Evolutionary conservation across 78 protist species (phyloP).

Genomic region (Polysphondylium violaceum): DNA sequence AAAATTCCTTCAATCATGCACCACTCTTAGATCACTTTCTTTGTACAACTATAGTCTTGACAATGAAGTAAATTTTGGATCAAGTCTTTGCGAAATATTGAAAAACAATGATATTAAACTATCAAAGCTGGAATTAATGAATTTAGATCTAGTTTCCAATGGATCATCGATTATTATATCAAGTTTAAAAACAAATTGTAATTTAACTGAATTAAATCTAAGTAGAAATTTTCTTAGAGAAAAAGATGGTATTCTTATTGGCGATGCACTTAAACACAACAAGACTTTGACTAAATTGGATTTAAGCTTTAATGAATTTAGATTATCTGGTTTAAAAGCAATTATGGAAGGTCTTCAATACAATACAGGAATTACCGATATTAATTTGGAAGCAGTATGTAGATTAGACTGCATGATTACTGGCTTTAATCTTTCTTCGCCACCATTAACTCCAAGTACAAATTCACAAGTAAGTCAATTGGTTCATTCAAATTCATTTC

Average conservation of each 20-base stretch:
- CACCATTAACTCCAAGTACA: conserved; percentile 32
- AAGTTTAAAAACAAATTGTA: neutral
- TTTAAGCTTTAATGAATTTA: conserved; percentile 46
- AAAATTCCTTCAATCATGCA: conserved; percentile 9
- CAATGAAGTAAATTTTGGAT: conserved; percentile 34
- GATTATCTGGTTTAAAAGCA: conserved; percentile 33
- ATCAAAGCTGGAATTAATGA: conserved; percentile 29
- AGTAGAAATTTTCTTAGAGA: conserved; percentile 38
- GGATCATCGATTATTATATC: conserved; percentile 14
- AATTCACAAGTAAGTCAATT: neutral
- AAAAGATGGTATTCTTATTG: conserved; percentile 30
- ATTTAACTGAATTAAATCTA: conserved; percentile 17
- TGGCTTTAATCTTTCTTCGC: conserved; percentile 16
- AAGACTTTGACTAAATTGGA: conserved; percentile 9
- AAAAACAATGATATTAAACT: neutral
- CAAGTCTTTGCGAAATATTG: neutral
- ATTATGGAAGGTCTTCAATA: conserved; percentile 31
- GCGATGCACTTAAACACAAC: conserved; percentile 8
- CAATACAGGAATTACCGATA: conserved; percentile 12
- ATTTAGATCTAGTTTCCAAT: conserved; percentile 55
- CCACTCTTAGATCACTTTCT: conserved; percentile 6
- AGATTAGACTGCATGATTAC: conserved; percentile 47
- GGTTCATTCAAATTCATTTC: neutral
- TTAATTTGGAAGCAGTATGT: conserved; percentile 60
- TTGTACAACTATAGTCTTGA: conserved; percentile 29